A percentile compares a stretch with the other conserved stretches of the same genome.
Conservation (phyloP, 331 rosid genomes). For the Acacia concinna region DNA sequence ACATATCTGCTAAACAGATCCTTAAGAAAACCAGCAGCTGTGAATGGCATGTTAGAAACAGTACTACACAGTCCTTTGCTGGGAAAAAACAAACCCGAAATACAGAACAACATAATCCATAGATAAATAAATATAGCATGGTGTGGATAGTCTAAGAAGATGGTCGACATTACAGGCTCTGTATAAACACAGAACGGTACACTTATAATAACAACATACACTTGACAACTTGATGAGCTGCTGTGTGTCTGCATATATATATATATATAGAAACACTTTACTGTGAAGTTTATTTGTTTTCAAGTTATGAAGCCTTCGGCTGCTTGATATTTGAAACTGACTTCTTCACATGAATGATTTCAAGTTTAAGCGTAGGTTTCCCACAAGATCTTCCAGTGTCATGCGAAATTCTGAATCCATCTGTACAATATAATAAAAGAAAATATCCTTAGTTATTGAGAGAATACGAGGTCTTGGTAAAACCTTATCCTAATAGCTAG, state of each 20-base stretch:
- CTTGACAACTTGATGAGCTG: not conserved
- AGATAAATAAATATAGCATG: constrained; percentile 18
- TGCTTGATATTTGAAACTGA: not conserved
- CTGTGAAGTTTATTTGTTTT: not conserved
- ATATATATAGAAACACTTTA: not conserved
- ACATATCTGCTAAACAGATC: constrained; percentile 32
- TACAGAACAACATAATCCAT: constrained; percentile 33
- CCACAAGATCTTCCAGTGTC: constrained; percentile 75
- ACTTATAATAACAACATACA: constrained; percentile 24
- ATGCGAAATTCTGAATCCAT: constrained; percentile 73
- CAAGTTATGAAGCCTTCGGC: constrained; percentile 29
- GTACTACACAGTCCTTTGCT: not conserved
- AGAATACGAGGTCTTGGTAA: no score
- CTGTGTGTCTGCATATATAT: not conserved
- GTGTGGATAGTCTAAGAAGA: constrained; percentile 27
- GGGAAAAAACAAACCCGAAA: constrained; percentile 40
- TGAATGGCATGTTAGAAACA: constrained; percentile 57
- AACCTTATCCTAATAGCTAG: no score
- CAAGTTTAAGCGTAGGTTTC: constrained; percentile 60
- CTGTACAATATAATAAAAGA: constrained; percentile 46
- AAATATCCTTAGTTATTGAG: not conserved
- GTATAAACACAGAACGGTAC: constrained; percentile 28
- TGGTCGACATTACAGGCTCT: constrained; percentile 45
- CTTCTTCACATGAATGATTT: constrained; percentile 49
- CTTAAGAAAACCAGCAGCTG: constrained; percentile 37